A percentile compares a stretch with the other conserved stretches of the same genome.
Conservation (phyloP, 2,329 filamentous ascomycete species). For the Clonostachys rhizophaga region DNA sequence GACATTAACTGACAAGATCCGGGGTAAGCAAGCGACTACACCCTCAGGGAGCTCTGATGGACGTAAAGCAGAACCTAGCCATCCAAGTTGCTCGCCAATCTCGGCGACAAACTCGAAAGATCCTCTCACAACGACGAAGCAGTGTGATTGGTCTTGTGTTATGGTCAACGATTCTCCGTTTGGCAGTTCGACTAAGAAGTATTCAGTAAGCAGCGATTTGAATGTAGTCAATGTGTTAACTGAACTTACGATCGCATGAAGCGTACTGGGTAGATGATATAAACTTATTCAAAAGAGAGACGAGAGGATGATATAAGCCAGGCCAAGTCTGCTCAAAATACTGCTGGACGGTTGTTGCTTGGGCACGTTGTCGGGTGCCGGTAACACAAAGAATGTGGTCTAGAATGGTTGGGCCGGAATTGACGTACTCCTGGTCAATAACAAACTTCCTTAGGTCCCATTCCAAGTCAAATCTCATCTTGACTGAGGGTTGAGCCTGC, state of each 20-base stretch:
- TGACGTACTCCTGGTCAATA: background rate
- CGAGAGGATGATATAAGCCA: background rate
- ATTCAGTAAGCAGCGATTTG: no score
- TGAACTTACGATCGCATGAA: no score
- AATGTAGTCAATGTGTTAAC: no score
- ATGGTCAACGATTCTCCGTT: no score
- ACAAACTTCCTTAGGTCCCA: background rate
- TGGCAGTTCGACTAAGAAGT: no score
- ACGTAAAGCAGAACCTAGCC: background rate
- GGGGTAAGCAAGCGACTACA: background rate
- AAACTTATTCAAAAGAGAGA: background rate
- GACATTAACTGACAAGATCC: no score
- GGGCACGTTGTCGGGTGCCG: background rate
- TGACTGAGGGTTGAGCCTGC: background rate
- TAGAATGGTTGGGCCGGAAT: background rate
- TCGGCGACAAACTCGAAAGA: background rate
- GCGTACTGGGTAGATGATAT: background rate
- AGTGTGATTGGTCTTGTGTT: background rate
- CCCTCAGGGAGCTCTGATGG: background rate
- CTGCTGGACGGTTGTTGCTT: background rate
- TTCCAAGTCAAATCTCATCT: background rate
- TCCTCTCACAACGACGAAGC: background rate
- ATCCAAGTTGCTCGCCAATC: background rate
- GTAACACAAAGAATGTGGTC: background rate
- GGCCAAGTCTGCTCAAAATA: background rate